These are phyloP conservation scores for Hericium coralloides DNA, from an alignment of 768 basidiomycete species.

Conservation along the genomic window DNA sequence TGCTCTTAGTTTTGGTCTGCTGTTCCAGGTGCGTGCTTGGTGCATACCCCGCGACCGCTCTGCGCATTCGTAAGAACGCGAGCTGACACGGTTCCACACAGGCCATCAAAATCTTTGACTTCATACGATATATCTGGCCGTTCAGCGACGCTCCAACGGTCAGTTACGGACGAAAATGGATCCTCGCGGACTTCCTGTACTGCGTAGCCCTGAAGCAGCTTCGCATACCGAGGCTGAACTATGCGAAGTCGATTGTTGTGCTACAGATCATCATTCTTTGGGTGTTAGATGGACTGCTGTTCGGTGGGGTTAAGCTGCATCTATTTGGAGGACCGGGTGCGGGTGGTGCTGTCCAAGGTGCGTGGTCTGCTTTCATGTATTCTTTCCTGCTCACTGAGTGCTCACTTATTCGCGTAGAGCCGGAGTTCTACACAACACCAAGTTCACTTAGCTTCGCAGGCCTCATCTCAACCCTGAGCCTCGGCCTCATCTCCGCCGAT, in stretches of 20 bases:
- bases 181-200: constrained; percentile 59
- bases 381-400: constrained; percentile 14
- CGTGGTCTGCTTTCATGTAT: constrained; percentile 3
- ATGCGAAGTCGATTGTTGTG: constrained; percentile 50
- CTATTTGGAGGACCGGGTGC: constrained; percentile 22
- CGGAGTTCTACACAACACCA: constrained; percentile 10
- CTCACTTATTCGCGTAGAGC: constrained; percentile 8
- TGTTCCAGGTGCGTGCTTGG: constrained; percentile 54
- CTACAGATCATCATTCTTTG: constrained; percentile 55
- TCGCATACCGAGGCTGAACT: constrained; percentile 67
- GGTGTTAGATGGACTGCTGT: constrained; percentile 60
- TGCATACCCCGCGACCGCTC: neutral
- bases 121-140: constrained; percentile 45
- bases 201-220: constrained; percentile 48
- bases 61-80: neutral
- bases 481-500: constrained; percentile 40
- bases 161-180: constrained; percentile 55
- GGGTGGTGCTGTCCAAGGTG: constrained; percentile 9
- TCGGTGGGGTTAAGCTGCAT: constrained; percentile 62
- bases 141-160: constrained; percentile 29
- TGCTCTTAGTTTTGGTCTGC: constrained; percentile 61
- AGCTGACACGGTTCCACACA: constrained; percentile 19
- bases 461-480: constrained; percentile 38
- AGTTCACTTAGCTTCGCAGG: constrained; percentile 37
- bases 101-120: constrained; percentile 73